These are phyloP conservation scores for Rhinocladiella similis DNA, from an alignment of 2,329 filamentous ascomycete genomes.

Conservation along the genomic window DNA sequence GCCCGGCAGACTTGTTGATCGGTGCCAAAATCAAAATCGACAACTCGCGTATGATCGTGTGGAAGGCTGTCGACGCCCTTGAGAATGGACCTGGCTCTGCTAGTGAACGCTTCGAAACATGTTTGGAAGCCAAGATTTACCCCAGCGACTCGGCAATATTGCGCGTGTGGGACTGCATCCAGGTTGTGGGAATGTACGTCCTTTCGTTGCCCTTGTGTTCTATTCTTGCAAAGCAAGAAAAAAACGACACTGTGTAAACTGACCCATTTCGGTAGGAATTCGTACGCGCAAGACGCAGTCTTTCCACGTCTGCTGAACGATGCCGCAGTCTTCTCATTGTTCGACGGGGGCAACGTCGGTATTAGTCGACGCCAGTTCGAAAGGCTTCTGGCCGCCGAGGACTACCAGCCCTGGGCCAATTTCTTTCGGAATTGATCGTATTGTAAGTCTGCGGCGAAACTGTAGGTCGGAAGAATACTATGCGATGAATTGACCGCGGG, in stretches of 20 bases:
- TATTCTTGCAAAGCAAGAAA: no score
- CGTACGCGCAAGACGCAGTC: conserved; percentile 44
- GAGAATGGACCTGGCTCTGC: conserved; percentile 44
- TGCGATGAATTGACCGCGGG: no score
- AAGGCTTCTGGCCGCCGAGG: conserved; percentile 38
- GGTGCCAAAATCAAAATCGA: conserved; percentile 54
- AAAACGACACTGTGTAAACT: no score
- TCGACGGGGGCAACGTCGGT: conserved; percentile 58
- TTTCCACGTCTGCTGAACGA: conserved; percentile 48
- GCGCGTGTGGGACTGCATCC: conserved; percentile 50
- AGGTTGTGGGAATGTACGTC: conserved; percentile 51
- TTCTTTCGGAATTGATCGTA: no score
- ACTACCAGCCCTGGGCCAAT: conserved; percentile 48
- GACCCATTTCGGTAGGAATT: conserved; percentile 4
- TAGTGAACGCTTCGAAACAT: conserved; percentile 45
- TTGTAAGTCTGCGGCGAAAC: no score
- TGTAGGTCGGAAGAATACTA: no score
- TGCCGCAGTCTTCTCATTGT: conserved; percentile 49
- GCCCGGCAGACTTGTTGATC: conserved; percentile 53
- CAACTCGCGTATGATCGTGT: conserved; percentile 49
- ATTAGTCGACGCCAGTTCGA: conserved; percentile 47
- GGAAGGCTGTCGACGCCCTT: conserved; percentile 51
- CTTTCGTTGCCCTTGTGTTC: no score
- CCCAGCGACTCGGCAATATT: conserved; percentile 52
- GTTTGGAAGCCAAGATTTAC: conserved; percentile 53